phyloP scores from a whole-genome alignment of 129 eudicot genomes.

The Heracleum sosnowskyi region DNA sequence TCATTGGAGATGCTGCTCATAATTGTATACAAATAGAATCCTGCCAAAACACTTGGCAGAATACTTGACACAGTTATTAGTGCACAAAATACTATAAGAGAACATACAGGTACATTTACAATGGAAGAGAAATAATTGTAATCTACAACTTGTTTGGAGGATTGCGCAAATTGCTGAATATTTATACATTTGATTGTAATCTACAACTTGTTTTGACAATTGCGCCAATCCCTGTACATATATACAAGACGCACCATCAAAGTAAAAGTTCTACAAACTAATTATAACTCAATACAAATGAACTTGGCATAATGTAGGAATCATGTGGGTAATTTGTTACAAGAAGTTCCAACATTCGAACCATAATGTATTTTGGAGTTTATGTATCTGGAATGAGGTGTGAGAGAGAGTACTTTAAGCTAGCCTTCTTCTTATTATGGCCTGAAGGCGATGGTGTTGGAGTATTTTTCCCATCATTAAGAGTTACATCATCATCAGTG shows the following conservation, averaged over 20 bases:
- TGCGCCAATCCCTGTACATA: neutral
- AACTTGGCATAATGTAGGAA: neutral
- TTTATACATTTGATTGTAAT: neutral
- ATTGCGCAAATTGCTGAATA: neutral
- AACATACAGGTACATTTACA: neutral
- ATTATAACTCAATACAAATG: neutral
- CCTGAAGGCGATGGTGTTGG: neutral
- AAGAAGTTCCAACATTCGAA: neutral
- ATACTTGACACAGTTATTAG: no score
- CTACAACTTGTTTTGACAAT: neutral
- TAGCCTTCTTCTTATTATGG: neutral
- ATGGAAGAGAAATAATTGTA: neutral
- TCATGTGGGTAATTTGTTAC: neutral
- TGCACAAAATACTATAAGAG: neutral
- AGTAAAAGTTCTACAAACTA: neutral
- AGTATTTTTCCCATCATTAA: neutral
- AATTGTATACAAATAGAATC: no score
- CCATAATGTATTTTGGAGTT: neutral
- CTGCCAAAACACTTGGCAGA: neutral
- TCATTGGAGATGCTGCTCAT: no score
- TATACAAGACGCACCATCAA: neutral
- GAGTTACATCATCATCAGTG: neutral
- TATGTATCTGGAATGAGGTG: constrained; percentile 3
- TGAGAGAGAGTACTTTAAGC: neutral
- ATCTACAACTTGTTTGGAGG: neutral